A percentile compares a stretch with the other conserved stretches of the same genome.
These are phyloP conservation scores for Curvularia verruculosa DNA, from an alignment of 2,329 filamentous ascomycete genomes.

Conservation along the genomic window DNA sequence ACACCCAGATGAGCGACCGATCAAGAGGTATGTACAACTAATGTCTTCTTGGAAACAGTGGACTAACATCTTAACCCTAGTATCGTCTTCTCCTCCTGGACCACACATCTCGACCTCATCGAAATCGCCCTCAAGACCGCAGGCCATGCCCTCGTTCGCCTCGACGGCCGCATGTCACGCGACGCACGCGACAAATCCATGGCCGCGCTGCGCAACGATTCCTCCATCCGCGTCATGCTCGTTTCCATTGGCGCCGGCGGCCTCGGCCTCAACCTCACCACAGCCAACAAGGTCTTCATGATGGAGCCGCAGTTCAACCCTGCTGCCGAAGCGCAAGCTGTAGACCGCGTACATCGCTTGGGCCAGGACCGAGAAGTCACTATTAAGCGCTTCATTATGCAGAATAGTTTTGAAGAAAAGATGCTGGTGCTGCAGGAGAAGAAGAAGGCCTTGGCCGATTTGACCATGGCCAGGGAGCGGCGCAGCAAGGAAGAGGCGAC, in stretches of 20 bases:
- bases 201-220: constrained; percentile 75
- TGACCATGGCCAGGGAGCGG: constrained; percentile 65
- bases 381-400: constrained; percentile 91
- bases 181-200: constrained; percentile 75
- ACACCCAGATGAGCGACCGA: constrained; percentile 70
- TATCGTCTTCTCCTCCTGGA: constrained; percentile 97
- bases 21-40: constrained; percentile 66
- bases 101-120: constrained; percentile 90
- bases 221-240: constrained; percentile 76
- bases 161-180: constrained; percentile 89
- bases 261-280: constrained; percentile 86
- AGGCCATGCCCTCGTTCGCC: constrained; percentile 73
- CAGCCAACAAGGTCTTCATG: constrained; percentile 85
- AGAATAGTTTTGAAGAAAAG: constrained; percentile 88
- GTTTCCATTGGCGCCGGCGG: constrained; percentile 93
- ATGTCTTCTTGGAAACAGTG: not conserved
- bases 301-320: constrained; percentile 99
- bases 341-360: constrained; percentile 74
- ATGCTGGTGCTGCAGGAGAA: constrained; percentile 88
- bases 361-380: constrained; percentile 84
- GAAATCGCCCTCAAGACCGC: constrained; percentile 75
- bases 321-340: constrained; percentile 88
- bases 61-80: constrained; percentile 44
- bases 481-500: constrained; percentile 66
- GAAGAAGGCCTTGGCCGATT: constrained; percentile 87